Percentiles rank a stretch among this genome's conserved stretches.
phyloP scores from a whole-genome alignment of 2,329 filamentous ascomycete genomes.

The Incumbomyces lentus region DNA sequence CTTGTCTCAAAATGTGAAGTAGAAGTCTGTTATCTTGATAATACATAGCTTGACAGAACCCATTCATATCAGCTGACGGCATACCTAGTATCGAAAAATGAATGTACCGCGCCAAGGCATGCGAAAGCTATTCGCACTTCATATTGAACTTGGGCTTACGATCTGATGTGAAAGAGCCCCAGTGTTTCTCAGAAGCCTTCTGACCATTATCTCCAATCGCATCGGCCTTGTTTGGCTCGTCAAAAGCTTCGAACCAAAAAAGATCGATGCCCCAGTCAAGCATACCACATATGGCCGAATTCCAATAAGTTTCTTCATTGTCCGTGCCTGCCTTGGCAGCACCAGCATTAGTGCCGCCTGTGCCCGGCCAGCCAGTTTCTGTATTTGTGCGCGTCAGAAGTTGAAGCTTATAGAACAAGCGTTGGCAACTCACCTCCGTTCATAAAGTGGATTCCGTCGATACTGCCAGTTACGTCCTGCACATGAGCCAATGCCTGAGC shows the following conservation, averaged over 20 bases:
- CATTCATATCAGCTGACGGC: no score
- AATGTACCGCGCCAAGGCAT: no score
- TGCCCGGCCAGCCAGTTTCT: slow-evolving; percentile 20
- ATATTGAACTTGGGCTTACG: slow-evolving; percentile 32
- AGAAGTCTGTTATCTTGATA: no score
- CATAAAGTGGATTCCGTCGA: slow-evolving; percentile 52
- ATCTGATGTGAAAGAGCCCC: slow-evolving; percentile 56
- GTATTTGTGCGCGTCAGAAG: not conserved
- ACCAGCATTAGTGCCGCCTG: slow-evolving; percentile 51
- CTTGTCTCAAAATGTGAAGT: no score
- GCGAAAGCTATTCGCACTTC: slow-evolving; percentile 9
- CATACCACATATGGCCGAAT: slow-evolving; percentile 53
- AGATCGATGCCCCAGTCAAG: slow-evolving; percentile 56
- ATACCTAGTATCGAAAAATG: no score
- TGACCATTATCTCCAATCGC: slow-evolving; percentile 54
- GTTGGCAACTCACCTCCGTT: slow-evolving; percentile 59
- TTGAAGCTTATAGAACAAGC: slow-evolving; percentile 38
- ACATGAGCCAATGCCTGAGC: slow-evolving; percentile 53
- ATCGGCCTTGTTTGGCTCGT: slow-evolving; percentile 60
- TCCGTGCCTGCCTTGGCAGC: slow-evolving; percentile 48
- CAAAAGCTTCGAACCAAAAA: slow-evolving; percentile 65
- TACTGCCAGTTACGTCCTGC: slow-evolving; percentile 46
- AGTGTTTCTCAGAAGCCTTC: slow-evolving; percentile 54
- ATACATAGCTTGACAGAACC: no score
- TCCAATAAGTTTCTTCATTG: slow-evolving; percentile 52